phyloP scores from a whole-genome alignment of 768 basidiomycete species.

The Mrakia gelida region DNA sequence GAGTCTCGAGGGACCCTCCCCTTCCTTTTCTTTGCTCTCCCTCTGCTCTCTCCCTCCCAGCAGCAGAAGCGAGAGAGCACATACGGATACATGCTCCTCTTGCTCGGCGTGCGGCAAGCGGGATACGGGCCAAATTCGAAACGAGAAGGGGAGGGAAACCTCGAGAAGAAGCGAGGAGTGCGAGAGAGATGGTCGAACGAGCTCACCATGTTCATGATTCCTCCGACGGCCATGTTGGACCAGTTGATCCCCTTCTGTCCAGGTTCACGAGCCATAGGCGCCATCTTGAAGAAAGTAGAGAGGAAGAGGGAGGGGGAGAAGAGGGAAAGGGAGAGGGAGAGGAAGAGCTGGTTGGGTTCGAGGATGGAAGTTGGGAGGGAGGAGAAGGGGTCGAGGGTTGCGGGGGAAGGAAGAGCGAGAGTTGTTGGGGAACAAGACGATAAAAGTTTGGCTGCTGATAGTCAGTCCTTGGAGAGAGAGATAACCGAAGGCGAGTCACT shows the following conservation, averaged over 20 bases:
- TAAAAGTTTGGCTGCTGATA: too few relatives aligned
- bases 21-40: too few relatives aligned
- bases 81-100: not conserved
- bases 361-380: not conserved
- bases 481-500: too few relatives aligned
- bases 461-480: too few relatives aligned
- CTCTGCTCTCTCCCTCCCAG: too few relatives aligned
- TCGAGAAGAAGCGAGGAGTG: not conserved
- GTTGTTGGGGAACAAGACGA: too few relatives aligned
- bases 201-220: slow-evolving; percentile 93
- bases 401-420: too few relatives aligned
- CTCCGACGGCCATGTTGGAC: slow-evolving; percentile 94
- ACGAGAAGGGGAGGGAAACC: not conserved
- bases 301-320: not conserved
- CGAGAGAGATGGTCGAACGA: not conserved
- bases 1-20: not conserved
- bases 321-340: not conserved
- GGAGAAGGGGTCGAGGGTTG: too few relatives aligned
- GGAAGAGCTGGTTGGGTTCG: not conserved
- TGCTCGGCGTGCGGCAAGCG: too few relatives aligned
- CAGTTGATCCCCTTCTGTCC: slow-evolving; percentile 71
- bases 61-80: not conserved
- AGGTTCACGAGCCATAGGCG: slow-evolving; percentile 29
- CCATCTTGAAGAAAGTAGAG: slow-evolving; percentile 7
- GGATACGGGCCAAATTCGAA: not conserved